phyloP scores from a whole-genome alignment of 192 early-diverging fungal species.

The Entrophospora sp. region DNA sequence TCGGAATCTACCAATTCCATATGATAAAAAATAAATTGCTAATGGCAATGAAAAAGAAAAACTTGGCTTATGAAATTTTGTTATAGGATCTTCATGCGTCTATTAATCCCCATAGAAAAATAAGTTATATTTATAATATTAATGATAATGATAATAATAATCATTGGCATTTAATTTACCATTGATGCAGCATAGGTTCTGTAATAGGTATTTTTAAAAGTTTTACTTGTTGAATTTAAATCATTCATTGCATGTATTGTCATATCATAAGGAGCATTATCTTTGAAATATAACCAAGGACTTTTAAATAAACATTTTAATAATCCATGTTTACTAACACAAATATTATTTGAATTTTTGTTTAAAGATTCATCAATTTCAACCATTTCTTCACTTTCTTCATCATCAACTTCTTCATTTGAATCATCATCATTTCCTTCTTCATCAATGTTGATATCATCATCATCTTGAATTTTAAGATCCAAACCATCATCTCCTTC shows the following conservation, averaged over 20 bases:
- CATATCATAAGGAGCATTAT: slow-evolving; percentile 13
- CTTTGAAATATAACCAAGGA: slow-evolving; percentile 1
- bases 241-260: slow-evolving; percentile 16
- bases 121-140: no score
- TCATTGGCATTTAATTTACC: slow-evolving; percentile 5
- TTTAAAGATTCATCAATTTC: no score
- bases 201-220: slow-evolving; percentile 11
- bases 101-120: no score
- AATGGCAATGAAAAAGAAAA: slow-evolving; percentile 7
- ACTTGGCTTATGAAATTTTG: background rate
- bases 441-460: no score
- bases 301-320: slow-evolving; percentile 8
- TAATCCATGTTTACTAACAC: background rate
- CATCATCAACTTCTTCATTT: no score
- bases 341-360: background rate
- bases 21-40: background rate
- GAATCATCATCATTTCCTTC: no score
- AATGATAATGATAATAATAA: no score
- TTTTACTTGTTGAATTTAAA: background rate
- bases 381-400: background rate
- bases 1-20: background rate
- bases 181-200: slow-evolving; percentile 11
- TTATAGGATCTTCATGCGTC: background rate
- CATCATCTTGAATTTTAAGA: no score
- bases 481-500: no score